These are phyloP conservation scores for Penicillium sp. DNA, from an alignment of 2,329 filamentous ascomycete genomes.

Conservation along the genomic window DNA sequence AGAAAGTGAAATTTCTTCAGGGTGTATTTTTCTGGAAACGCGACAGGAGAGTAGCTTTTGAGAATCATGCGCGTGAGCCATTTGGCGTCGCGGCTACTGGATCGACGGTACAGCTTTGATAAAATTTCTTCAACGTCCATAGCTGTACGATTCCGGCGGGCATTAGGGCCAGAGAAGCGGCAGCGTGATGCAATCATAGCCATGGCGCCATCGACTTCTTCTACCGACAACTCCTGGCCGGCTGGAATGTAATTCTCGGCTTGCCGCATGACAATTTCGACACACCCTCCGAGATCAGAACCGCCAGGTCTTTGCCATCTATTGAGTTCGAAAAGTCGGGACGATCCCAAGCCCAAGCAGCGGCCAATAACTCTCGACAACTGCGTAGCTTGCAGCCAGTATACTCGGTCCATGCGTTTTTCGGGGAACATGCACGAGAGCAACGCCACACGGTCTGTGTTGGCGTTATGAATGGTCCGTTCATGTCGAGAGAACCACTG, in stretches of 20 bases:
- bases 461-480: slow-evolving; percentile 54
- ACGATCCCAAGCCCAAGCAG: slow-evolving; percentile 62
- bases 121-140: slow-evolving; percentile 50
- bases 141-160: slow-evolving; percentile 46
- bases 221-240: slow-evolving; percentile 57
- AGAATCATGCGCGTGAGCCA: slow-evolving; percentile 81
- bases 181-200: slow-evolving; percentile 65
- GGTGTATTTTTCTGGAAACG: slow-evolving; percentile 57
- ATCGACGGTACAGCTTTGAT: slow-evolving; percentile 55
- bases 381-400: slow-evolving; percentile 60
- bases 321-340: slow-evolving; percentile 60
- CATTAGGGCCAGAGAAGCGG: slow-evolving; percentile 65
- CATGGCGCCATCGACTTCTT: slow-evolving; percentile 68
- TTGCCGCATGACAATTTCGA: slow-evolving; percentile 61
- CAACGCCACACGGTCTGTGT: slow-evolving; percentile 61
- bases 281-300: slow-evolving; percentile 68
- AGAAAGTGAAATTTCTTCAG: slow-evolving; percentile 64
- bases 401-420: slow-evolving; percentile 73
- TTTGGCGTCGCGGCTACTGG: slow-evolving; percentile 70
- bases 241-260: slow-evolving; percentile 50
- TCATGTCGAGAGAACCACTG: slow-evolving; percentile 70
- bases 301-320: slow-evolving; percentile 60
- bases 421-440: slow-evolving; percentile 75
- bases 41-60: slow-evolving; percentile 69
- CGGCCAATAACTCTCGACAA: slow-evolving; percentile 67